These are phyloP conservation scores for Bruguiera parviflora DNA, from an alignment of 345 rosid genomes.

Conservation along the genomic window DNA sequence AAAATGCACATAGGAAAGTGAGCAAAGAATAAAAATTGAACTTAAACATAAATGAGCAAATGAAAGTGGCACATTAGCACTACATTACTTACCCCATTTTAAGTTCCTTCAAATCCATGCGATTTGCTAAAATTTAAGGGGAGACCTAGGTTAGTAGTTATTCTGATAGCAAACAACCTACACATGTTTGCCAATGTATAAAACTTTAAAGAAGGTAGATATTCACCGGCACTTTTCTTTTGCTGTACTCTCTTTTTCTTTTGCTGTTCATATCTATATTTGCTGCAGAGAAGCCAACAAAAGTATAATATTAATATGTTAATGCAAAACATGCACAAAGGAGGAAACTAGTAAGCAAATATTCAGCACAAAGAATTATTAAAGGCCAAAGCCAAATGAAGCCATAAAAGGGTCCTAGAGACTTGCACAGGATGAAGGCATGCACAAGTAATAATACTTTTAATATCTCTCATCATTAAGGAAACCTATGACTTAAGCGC, in stretches of 20 bases:
- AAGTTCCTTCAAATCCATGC: constrained; percentile 80
- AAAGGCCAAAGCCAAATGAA: too few species aligned
- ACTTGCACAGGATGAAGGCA: too few species aligned
- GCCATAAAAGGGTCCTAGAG: too few species aligned
- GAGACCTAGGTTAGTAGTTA: constrained; percentile 33
- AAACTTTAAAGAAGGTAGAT: constrained; percentile 27
- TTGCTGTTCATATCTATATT: constrained; percentile 73
- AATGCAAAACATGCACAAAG: background rate
- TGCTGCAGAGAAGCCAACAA: constrained; percentile 40
- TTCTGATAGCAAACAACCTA: constrained; percentile 14
- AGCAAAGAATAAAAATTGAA: background rate
- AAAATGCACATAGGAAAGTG: background rate
- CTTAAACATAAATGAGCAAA: constrained; percentile 1
- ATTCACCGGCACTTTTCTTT: constrained; percentile 70
- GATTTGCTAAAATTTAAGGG: constrained; percentile 45
- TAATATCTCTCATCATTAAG: too few species aligned
- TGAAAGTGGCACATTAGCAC: background rate
- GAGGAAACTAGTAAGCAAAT: background rate
- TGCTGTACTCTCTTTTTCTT: constrained; percentile 82
- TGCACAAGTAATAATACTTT: too few species aligned
- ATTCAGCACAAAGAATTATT: too few species aligned
- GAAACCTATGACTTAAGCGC: too few species aligned
- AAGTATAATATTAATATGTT: constrained; percentile 11
- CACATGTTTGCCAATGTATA: constrained; percentile 12
- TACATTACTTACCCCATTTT: constrained; percentile 70